These are phyloP conservation scores for Amanita exitialis DNA, from an alignment of 768 basidiomycete genomes.

Conservation along the genomic window DNA sequence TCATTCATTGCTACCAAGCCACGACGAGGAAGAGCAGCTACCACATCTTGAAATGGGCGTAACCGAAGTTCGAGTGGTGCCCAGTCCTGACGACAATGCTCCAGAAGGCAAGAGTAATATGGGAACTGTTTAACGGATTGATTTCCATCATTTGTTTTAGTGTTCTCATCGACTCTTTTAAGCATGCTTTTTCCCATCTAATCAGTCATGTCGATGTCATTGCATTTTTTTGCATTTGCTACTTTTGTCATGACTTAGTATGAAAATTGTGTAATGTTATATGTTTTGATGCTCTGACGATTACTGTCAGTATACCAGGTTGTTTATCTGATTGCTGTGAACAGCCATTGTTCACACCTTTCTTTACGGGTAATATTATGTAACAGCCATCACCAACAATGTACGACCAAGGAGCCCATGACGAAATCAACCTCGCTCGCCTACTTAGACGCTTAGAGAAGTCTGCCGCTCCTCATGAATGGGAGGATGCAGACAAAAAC, in stretches of 20 bases:
- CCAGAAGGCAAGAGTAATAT: background rate
- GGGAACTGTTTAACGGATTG: background rate
- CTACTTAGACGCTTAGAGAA: slow-evolving; percentile 55
- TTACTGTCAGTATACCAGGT: no score
- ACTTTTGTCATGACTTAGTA: no score
- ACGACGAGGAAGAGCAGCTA: slow-evolving; percentile 14
- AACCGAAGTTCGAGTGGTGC: slow-evolving; percentile 15
- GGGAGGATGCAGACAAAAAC: slow-evolving; percentile 17
- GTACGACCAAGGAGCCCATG: slow-evolving; percentile 25
- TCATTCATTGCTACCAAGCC: background rate
- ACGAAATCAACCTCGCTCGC: slow-evolving; percentile 59
- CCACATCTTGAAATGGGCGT: slow-evolving; percentile 24
- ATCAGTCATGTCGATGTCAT: no score
- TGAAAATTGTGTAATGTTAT: no score
- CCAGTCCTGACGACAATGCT: slow-evolving; percentile 1
- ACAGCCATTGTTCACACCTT: no score
- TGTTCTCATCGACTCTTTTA: no score
- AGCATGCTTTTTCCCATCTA: no score
- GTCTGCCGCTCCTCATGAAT: slow-evolving; percentile 29
- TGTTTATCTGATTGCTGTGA: no score
- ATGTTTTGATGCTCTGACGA: no score
- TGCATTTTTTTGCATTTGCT: no score
- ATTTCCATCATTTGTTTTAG: background rate
- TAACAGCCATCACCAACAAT: background rate
- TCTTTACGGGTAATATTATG: no score